A percentile compares a stretch with the other conserved stretches of the same genome.
Conservation (phyloP, 352 stramenopile genomes). For the Pilasporangium apinafurcum region DNA sequence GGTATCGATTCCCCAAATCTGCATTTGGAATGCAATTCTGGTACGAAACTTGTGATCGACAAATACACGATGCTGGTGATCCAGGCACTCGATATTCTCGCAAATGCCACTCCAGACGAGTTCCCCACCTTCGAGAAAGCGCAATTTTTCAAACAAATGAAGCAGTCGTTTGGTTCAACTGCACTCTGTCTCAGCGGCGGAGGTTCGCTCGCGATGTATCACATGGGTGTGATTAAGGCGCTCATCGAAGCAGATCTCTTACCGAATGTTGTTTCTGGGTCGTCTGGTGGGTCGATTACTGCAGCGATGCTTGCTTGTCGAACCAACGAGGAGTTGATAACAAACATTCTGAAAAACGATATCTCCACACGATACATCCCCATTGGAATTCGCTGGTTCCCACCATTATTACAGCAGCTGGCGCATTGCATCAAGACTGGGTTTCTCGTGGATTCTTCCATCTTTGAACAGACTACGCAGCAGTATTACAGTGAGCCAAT, state of each 20-base stretch:
- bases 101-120: slow-evolving; percentile 10
- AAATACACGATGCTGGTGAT: slow-evolving; percentile 42
- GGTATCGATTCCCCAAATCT: slow-evolving; percentile 48
- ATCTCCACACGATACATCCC: slow-evolving; percentile 54
- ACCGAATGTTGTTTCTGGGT: slow-evolving; percentile 91
- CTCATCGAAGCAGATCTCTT: slow-evolving; percentile 83
- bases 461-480: slow-evolving; percentile 80
- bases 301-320: slow-evolving; percentile 84
- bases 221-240: slow-evolving; percentile 89
- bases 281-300: slow-evolving; percentile 88
- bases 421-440: slow-evolving; percentile 84
- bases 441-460: slow-evolving; percentile 82
- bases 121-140: slow-evolving; percentile 40
- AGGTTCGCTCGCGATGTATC: slow-evolving; percentile 92
- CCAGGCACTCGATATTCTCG: slow-evolving; percentile 34
- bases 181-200: slow-evolving; percentile 90
- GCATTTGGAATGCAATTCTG: slow-evolving; percentile 47
- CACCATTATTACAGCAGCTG: slow-evolving; percentile 78
- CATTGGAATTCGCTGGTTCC: slow-evolving; percentile 70
- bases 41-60: slow-evolving; percentile 56
- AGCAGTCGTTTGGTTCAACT: slow-evolving; percentile 85
- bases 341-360: slow-evolving; percentile 37
- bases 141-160: slow-evolving; percentile 47
- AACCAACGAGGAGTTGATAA: slow-evolving; percentile 73
- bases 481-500: slow-evolving; percentile 88